Evolutionary conservation across 2,329 filamentous ascomycete genomes (phyloP), one percentile per base, ranked within the genome.

Genomic region (Exophiala mesophila): DNA sequence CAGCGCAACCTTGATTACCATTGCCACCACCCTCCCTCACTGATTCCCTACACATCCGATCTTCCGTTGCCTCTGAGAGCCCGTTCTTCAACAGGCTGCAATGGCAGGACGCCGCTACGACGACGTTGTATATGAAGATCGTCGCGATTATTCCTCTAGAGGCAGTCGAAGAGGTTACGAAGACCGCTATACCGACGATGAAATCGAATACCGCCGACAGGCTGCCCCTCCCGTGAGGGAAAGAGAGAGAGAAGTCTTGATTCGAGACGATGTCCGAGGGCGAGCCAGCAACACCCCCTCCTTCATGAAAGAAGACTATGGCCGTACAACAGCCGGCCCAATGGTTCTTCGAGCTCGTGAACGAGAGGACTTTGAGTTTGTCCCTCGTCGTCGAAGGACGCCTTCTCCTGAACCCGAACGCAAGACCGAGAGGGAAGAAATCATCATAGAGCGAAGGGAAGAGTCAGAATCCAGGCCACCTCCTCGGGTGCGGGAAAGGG

Each of bases 141-240:
- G 68, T 40, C 66, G 72, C 54, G 47, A 49, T 63, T 69, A 72
- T 50, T 70, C 71, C 48, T 61, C 63, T 41, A 55, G 62, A 34
- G 57, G 61, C 21, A 56, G 61, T 44, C 61, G 63, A n/a, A 55
- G 58, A 39, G 59, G 61, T 24, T 63, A 63, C 37, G 68, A 69
- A 54, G 72, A 72, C 50, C 69, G 72, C 20, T 71, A 74, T 36
- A 60, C 72, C 32, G 72, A 76, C 44, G 47, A 72, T 31, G 72
- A 76, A 51, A 62, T 73, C 41, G 36, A 59, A 55, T 48, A 41
- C 58, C 71, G 50, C 60, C 73, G 54, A 54, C 66, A 50, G 41
- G 72, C 60, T 60, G 76, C 57, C 55, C 59, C 61, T 20, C 57
- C 62, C n/a, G 62, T 64, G 26, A 60, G 63, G 12, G 54, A 65